Evolutionary conservation across 345 rosid genomes (phyloP).

Genomic region (Salix udensis): DNA sequence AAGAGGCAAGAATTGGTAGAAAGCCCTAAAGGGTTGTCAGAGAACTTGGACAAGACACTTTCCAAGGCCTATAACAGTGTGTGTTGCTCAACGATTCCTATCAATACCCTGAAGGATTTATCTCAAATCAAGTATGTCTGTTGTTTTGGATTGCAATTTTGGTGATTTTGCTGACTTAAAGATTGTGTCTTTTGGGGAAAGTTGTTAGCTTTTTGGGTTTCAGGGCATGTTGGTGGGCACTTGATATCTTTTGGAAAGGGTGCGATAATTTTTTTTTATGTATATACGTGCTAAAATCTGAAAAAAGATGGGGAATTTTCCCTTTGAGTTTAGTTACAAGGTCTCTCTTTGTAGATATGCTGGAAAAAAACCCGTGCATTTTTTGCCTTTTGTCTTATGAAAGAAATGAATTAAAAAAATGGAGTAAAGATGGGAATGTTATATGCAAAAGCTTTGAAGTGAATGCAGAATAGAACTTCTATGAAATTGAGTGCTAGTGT

Average conservation of each 20-base stretch:
- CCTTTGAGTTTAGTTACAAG: neutral
- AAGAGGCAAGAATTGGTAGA: conserved; percentile 65
- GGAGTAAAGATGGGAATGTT: no score
- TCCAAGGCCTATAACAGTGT: conserved; percentile 52
- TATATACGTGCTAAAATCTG: no score
- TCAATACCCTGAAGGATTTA: conserved; percentile 66
- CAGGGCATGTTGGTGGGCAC: neutral
- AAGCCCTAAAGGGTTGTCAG: conserved; percentile 67
- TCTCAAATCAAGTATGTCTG: conserved; percentile 61
- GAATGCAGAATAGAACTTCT: no score
- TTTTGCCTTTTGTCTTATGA: no score
- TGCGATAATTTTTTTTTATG: no score
- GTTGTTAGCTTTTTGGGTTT: neutral
- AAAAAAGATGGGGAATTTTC: neutral
- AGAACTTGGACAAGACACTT: conserved; percentile 55
- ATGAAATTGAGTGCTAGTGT: neutral
- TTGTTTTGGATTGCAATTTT: neutral
- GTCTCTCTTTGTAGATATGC: no score
- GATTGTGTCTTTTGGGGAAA: neutral
- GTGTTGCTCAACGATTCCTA: conserved; percentile 50
- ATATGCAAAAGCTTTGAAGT: no score
- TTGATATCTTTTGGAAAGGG: neutral
- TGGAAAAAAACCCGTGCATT: no score
- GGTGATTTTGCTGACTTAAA: neutral
- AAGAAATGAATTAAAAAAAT: no score